Evolutionary conservation across 164 flowering plant species (phyloP).

Genomic region (Nymphaea colorata): DNA sequence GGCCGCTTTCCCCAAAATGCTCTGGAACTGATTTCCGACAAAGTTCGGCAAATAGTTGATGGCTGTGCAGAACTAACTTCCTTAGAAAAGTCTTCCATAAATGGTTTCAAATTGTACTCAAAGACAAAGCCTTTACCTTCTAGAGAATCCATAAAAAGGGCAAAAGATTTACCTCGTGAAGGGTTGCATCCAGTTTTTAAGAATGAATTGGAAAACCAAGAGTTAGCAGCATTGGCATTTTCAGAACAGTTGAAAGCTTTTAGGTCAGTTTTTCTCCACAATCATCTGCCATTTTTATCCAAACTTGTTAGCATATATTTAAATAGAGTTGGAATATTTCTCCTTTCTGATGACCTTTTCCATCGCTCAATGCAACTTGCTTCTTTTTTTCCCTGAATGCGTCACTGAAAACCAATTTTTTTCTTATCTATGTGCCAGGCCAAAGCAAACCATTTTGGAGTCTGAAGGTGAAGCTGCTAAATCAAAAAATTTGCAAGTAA

Average conservation of each 20-base stretch:
- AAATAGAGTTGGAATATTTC: too few relatives aligned
- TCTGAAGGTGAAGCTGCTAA: slow-evolving; percentile 88
- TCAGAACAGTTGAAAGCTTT: slow-evolving; percentile 76
- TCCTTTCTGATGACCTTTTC: too few relatives aligned
- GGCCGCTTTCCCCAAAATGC: slow-evolving; percentile 83
- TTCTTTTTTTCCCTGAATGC: neutral
- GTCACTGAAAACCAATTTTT: neutral
- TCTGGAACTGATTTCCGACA: slow-evolving; percentile 76
- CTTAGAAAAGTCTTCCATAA: slow-evolving; percentile 50
- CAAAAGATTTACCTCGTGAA: slow-evolving; percentile 58
- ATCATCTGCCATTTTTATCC: neutral
- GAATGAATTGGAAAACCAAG: slow-evolving; percentile 44
- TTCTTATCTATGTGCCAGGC: slow-evolving; percentile 22
- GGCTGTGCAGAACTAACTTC: slow-evolving; percentile 54
- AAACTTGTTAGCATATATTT: neutral
- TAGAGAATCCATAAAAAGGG: slow-evolving; percentile 71
- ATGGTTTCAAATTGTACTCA: slow-evolving; percentile 69
- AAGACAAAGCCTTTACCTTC: slow-evolving; percentile 82
- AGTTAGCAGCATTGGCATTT: slow-evolving; percentile 75
- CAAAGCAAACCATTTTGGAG: slow-evolving; percentile 92
- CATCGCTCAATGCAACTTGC: neutral
- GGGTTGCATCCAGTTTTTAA: slow-evolving; percentile 86
- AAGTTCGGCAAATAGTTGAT: slow-evolving; percentile 64
- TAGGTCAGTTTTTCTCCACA: slow-evolving; percentile 30
- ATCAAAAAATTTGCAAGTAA: slow-evolving; percentile 54